Evolutionary conservation across 179 eudicot genomes (phyloP), one percentile per base, ranked within the genome.

Genomic region (Patellifolia procumbens): DNA sequence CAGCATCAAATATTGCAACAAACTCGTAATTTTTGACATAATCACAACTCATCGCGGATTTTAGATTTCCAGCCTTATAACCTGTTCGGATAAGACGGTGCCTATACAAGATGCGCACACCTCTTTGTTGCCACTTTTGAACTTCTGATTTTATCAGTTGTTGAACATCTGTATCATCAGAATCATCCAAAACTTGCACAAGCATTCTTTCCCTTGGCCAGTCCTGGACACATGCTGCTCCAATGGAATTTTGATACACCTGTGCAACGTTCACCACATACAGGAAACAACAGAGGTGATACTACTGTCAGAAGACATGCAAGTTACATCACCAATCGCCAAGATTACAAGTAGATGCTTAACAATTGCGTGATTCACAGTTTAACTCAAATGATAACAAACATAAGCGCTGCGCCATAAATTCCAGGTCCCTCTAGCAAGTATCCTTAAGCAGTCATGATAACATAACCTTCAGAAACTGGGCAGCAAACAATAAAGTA

Each of bases 121-220:
- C 98, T 83, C 88, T 89, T 43, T 88, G 98, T 75, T 93, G 93
- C 97, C 97, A 93, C 78, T 89, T 93, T 52, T 84, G 88, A 58
- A 89, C 95, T 86, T 93, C 98, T 70, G 93, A 86, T 83, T 90
- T 88, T 76, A 93, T 90, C 55, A 93, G 90, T 68, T 45, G 81
- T 81, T 92, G 98, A 76, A 87, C 91, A 78, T 89, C 88, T 26
- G 78, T 26, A 84, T 93, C 96, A 81, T 90, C 92, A 26, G 98
- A 93, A 82, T 93, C 98, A 83, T 93, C 98, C 70, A 93, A 81
- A 80, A 93, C 80, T 86, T 93, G 98, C 66, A 93, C 93, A 68
- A 93, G 92, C 98, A 93, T 89, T 83, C 96, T 86, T 78, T 90
- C 98, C 84, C 83, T 90, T 15, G 98, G 98, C 98, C 98, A 93